Conservation (phyloP, 768 basidiomycete species). For the Grammothele lineata region DNA sequence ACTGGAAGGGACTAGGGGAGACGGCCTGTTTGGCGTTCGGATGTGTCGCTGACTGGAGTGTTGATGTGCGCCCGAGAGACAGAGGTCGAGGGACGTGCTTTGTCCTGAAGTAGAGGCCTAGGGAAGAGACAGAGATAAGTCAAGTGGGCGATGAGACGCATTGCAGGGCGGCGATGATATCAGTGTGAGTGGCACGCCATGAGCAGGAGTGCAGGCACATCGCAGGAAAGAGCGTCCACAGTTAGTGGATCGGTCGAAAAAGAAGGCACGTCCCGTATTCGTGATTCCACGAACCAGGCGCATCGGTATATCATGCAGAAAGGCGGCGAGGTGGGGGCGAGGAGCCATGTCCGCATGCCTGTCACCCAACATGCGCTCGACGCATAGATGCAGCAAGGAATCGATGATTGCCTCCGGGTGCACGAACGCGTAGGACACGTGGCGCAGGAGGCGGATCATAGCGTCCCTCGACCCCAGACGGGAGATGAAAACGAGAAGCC, state of each 20-base stretch:
- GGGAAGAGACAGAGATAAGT: conserved; percentile 26
- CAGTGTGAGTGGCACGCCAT: conserved; percentile 16
- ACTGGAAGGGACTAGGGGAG: conserved; percentile 16
- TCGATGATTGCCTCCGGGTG: conserved; percentile 25
- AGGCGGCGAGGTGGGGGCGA: conserved; percentile 13
- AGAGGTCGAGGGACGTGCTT: conserved; percentile 72
- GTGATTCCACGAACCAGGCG: conserved; percentile 4
- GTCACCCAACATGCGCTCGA: conserved; percentile 20
- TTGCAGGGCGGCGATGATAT: conserved; percentile 22
- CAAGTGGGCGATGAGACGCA: conserved; percentile 20
- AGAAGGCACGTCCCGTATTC: conserved; percentile 4
- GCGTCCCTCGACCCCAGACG: not conserved
- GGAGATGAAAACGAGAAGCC: conserved; percentile 26
- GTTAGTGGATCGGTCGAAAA: conserved; percentile 4
- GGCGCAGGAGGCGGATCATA: conserved; percentile 22
- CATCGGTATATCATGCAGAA: conserved; percentile 5
- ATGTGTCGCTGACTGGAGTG: conserved; percentile 23
- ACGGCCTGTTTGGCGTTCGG: conserved; percentile 28
- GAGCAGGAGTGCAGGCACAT: conserved; percentile 19
- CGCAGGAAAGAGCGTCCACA: conserved; percentile 9
- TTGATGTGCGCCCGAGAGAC: conserved; percentile 39
- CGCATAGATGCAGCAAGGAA: conserved; percentile 23
- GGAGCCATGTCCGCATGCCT: conserved; percentile 16
- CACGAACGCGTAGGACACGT: conserved; percentile 35
- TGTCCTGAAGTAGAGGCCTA: conserved; percentile 85